A percentile compares a stretch with the other conserved stretches of the same genome.
Conservation (phyloP, 176 grass and related monocot species). For the Pontederia crassipes region DNA sequence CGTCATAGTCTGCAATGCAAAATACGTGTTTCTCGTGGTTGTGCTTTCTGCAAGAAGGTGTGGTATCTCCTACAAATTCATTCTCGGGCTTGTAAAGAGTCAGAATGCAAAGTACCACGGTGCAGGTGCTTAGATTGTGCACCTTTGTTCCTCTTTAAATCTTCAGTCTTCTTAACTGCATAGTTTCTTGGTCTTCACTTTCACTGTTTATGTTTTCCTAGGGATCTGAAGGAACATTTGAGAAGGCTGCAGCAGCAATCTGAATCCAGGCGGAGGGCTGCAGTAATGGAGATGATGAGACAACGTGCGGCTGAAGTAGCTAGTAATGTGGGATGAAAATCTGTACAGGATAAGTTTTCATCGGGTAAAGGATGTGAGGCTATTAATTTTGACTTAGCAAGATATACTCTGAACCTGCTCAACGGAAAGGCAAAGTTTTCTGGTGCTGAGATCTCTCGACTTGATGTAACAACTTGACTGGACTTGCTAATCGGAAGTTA, state of each 20-base stretch:
- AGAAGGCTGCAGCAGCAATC: slow-evolving; percentile 94
- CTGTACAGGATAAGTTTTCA: slow-evolving; percentile 1
- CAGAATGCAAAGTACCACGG: slow-evolving; percentile 68
- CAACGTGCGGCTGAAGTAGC: slow-evolving; percentile 89
- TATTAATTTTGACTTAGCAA: too few species aligned
- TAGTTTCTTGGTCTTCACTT: too few species aligned
- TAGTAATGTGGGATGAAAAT: slow-evolving; percentile 28
- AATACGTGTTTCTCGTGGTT: slow-evolving; percentile 65
- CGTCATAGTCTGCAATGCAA: slow-evolving; percentile 73
- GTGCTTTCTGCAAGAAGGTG: slow-evolving; percentile 74
- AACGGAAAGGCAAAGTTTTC: too few species aligned
- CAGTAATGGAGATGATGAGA: slow-evolving; percentile 99
- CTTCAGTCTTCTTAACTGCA: too few species aligned
- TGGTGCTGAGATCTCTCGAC: too few species aligned
- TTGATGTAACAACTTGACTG: too few species aligned
- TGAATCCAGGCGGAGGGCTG: slow-evolving; percentile 87
- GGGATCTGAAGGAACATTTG: slow-evolving; percentile 95
- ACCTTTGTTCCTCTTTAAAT: too few species aligned
- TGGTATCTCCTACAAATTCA: slow-evolving; percentile 89
- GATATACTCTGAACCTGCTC: too few species aligned
- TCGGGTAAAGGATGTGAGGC: too few species aligned
- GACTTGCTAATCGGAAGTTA: too few species aligned
- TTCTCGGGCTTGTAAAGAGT: slow-evolving; percentile 89
- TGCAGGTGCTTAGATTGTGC: slow-evolving; percentile 59
- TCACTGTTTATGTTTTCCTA: slow-evolving; percentile 24